These are phyloP conservation scores for Ustilago loliicola DNA, from an alignment of 1,284 basidiomycete species.

Conservation along the genomic window DNA sequence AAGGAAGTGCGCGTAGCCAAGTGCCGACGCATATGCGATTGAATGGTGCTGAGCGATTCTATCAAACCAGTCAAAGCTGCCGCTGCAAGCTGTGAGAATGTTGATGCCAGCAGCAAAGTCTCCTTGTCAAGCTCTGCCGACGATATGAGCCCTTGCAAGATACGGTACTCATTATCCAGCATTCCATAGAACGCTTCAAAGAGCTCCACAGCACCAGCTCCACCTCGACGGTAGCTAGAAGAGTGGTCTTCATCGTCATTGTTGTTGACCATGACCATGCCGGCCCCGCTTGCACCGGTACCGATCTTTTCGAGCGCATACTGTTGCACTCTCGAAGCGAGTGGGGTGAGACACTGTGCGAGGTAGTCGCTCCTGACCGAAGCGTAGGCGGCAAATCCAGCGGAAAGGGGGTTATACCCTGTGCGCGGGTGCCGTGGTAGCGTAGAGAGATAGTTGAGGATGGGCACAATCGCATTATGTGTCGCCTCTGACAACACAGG, in stretches of 20 bases:
- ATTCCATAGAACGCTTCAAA: slow-evolving; percentile 56
- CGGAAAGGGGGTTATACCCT: slow-evolving; percentile 53
- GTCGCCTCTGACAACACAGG: slow-evolving; percentile 53
- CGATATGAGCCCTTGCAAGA: slow-evolving; percentile 45
- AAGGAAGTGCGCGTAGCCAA: slow-evolving; percentile 61
- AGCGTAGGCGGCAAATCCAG: slow-evolving; percentile 48
- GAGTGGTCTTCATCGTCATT: slow-evolving; percentile 53
- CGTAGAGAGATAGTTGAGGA: slow-evolving; percentile 59
- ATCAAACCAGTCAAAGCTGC: slow-evolving; percentile 35
- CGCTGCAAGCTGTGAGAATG: slow-evolving; percentile 48
- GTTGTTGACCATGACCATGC: slow-evolving; percentile 55
- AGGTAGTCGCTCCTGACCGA: slow-evolving; percentile 51
- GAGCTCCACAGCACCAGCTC: slow-evolving; percentile 51
- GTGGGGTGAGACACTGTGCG: slow-evolving; percentile 40
- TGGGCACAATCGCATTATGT: slow-evolving; percentile 52
- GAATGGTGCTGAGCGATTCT: slow-evolving; percentile 45
- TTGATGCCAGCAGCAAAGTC: slow-evolving; percentile 39
- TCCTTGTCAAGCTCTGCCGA: slow-evolving; percentile 45
- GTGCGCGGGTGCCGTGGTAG: slow-evolving; percentile 56
- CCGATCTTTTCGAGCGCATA: slow-evolving; percentile 59
- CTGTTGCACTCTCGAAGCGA: slow-evolving; percentile 39
- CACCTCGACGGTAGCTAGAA: slow-evolving; percentile 40
- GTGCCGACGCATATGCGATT: slow-evolving; percentile 54
- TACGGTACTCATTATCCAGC: slow-evolving; percentile 58
- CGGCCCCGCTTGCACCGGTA: slow-evolving; percentile 34